Evolutionary conservation across 2,329 filamentous ascomycete genomes (phyloP), one percentile per base, ranked within the genome.

Genomic region (Clarireedia monteithiana): DNA sequence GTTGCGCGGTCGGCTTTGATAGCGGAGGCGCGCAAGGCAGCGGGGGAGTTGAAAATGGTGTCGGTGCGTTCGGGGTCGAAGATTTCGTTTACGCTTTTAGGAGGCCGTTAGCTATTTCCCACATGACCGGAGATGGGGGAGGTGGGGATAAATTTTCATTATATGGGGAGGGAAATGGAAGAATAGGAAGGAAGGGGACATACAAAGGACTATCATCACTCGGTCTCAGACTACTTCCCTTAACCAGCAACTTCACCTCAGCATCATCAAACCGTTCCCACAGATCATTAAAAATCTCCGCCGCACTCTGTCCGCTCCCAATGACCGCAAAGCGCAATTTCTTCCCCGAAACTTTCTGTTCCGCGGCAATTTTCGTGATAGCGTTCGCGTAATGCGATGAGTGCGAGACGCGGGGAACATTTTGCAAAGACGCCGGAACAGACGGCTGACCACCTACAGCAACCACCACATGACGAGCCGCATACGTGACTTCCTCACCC

Each of bases 171-270:
- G 10, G 12, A 30, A 38, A 42, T 20, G 27, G 40, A 9, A 48
- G 27, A 48, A 44, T 24, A 45, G 34, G 36, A 20, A 24, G 17
- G 20, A 44, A 34, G 17, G 45, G 38, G 36, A 79, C 87, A 76
- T 76, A 91, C 88, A 97, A 97, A 17, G 92, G 94, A 53, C 90
- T 96, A 71, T 97, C 94, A 68, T 99, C 92, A 68, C 90, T 95
- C 1, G 92, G 92, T 64, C 88, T 84, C 58, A 99, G 74, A 56
- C 92, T 91, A 60, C 90, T 83, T 44, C 86, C 85, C 63, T 89
- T 85, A 77, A 96, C 92, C 58, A 96, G 75, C 56, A 99, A 73
- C 38, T 77, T 81, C 0, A 91, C 91, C 64, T 82, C 79, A 9
- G 48, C 45, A 42, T 92, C 91, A 40, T 91, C 91, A 69, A 95